Percentiles rank a stretch among this genome's conserved stretches.
Evolutionary conservation across 176 grass and related monocot genomes (phyloP).

Genomic region (Lolium rigidum): DNA sequence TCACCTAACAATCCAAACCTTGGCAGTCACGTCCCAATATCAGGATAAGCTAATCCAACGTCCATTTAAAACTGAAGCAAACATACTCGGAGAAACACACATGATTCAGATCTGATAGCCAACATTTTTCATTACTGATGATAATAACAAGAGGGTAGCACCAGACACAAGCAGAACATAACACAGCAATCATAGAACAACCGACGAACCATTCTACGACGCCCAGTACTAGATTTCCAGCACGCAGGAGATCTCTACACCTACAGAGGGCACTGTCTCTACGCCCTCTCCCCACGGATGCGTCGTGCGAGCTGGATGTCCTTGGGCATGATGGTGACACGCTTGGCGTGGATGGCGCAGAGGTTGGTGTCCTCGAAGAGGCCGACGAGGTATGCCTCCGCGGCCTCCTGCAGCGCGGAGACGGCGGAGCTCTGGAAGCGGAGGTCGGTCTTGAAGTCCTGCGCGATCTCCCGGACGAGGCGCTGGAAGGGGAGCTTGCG

Average conservation of each 20-base stretch:
- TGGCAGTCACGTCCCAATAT: no score
- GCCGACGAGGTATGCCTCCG: slow-evolving; percentile 71
- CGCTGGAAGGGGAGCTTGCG: slow-evolving; percentile 77
- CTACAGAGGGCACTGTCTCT: no score
- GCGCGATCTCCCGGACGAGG: slow-evolving; percentile 69
- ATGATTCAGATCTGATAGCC: not conserved
- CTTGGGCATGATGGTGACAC: slow-evolving; percentile 80
- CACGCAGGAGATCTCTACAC: no score
- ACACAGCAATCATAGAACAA: not conserved
- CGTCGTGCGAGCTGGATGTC: slow-evolving; percentile 67
- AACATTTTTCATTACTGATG: not conserved
- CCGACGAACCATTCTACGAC: no score
- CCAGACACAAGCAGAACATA: not conserved
- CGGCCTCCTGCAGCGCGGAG: slow-evolving; percentile 67
- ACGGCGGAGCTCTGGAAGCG: slow-evolving; percentile 75
- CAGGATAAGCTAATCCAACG: no score
- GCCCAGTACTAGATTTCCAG: no score
- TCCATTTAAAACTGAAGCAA: no score
- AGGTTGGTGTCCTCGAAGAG: slow-evolving; percentile 84
- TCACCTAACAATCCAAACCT: no score
- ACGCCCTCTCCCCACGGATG: slow-evolving; percentile 58
- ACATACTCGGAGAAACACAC: not conserved
- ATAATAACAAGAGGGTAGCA: not conserved
- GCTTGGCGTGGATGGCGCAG: slow-evolving; percentile 77
- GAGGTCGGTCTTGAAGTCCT: slow-evolving; percentile 81